phyloP scores from a whole-genome alignment of 208 protist genomes.

The Wallacemonas sp. region DNA sequence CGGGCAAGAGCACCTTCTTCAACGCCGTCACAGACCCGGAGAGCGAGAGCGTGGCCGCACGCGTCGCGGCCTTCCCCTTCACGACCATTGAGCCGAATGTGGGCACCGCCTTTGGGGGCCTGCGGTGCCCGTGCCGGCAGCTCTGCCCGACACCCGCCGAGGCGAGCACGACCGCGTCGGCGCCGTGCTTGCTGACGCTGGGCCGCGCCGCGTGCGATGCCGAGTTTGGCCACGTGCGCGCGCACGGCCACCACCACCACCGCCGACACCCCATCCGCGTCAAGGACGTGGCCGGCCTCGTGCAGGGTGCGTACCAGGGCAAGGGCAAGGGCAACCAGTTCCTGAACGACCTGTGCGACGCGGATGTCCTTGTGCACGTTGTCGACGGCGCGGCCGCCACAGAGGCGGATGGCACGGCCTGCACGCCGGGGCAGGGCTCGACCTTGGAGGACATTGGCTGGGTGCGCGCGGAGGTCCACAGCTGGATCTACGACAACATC shows the following conservation, averaged over 20 bases:
- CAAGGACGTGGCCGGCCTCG: conserved; percentile 94
- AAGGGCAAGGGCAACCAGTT: conserved; percentile 94
- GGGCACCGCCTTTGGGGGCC: conserved; percentile 50
- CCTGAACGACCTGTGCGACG: conserved; percentile 94
- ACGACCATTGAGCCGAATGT: conserved; percentile 95
- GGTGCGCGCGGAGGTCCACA: conserved; percentile 92
- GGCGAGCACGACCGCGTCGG: background rate
- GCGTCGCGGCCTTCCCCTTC: conserved; percentile 92
- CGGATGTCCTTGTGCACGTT: conserved; percentile 94
- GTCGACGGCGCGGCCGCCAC: conserved; percentile 91
- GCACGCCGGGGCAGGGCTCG: conserved; percentile 61
- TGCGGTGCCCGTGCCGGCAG: conserved; percentile 71
- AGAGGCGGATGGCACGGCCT: conserved; percentile 84
- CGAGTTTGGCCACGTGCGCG: conserved; percentile 59
- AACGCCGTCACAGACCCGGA: conserved; percentile 91
- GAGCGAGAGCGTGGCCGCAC: conserved; percentile 76
- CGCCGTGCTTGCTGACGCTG: conserved; percentile 1
- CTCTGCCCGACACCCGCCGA: conserved; percentile 16
- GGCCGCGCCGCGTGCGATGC: conserved; percentile 46
- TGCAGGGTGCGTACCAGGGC: conserved; percentile 94
- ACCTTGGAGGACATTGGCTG: conserved; percentile 87
- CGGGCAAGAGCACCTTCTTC: conserved; percentile 95
- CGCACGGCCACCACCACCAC: conserved; percentile 27
- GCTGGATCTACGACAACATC: conserved; percentile 95
- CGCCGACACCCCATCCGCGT: conserved; percentile 84